phyloP scores from a whole-genome alignment of 108 stramenopile genomes.

The Seminavis robusta region DNA sequence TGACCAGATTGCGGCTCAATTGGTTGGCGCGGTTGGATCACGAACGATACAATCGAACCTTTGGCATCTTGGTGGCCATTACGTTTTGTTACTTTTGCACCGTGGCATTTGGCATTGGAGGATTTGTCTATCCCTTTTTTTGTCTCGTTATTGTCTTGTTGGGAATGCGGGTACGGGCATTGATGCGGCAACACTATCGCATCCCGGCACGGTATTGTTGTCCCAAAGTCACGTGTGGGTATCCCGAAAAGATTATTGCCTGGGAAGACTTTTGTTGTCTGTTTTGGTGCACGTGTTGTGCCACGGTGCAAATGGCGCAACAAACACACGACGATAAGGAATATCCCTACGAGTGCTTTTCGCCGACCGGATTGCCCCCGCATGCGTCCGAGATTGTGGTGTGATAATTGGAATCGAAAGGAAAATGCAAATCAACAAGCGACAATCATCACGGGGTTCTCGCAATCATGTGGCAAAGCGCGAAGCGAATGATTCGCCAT shows the following conservation, averaged over 20 bases:
- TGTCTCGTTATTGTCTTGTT: conserved; percentile 8
- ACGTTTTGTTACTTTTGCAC: background rate
- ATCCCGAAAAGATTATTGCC: background rate
- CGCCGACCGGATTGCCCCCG: conserved; percentile 23
- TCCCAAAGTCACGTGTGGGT: background rate
- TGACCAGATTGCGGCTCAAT: conserved; percentile 40
- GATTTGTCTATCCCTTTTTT: background rate
- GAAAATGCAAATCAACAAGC: no score
- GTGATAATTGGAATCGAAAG: no score
- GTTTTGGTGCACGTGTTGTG: conserved; percentile 42
- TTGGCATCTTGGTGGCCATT: conserved; percentile 1
- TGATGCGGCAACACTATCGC: conserved; percentile 24
- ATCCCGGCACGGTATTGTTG: conserved; percentile 24
- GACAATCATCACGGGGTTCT: no score
- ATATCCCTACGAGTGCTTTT: conserved; percentile 18
- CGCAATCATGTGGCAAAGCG: no score
- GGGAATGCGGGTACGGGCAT: conserved; percentile 5
- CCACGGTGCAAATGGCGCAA: conserved; percentile 37
- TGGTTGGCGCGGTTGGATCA: conserved; percentile 18
- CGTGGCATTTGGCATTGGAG: background rate
- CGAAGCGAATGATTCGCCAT: no score
- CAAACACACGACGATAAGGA: conserved; percentile 39
- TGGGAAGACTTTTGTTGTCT: conserved; percentile 40
- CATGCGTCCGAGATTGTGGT: conserved; percentile 18
- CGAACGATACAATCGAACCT: conserved; percentile 3